Percentiles rank a stretch among this genome's conserved stretches.
Conservation (phyloP, 768 basidiomycete species). For the Kwoniella botswanensis region DNA sequence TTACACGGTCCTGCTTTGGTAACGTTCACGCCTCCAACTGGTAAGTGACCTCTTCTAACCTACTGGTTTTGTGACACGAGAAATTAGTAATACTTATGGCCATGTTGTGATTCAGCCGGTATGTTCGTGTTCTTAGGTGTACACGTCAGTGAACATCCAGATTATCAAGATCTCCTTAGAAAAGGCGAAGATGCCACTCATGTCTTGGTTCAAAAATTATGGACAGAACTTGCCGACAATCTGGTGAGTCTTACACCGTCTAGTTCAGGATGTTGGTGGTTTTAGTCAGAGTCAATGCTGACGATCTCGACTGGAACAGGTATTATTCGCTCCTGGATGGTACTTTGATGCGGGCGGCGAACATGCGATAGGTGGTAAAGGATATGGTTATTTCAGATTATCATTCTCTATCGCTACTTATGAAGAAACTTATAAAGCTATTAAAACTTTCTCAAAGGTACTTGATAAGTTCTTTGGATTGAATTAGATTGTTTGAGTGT, state of each 20-base stretch:
- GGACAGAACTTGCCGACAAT: conserved; percentile 62
- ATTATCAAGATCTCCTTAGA: conserved; percentile 51
- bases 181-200: conserved; percentile 55
- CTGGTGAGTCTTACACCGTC: conserved; percentile 31
- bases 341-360: conserved; percentile 57
- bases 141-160: conserved; percentile 67
- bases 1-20: conserved; percentile 61
- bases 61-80: neutral
- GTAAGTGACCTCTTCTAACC: conserved; percentile 23
- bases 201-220: conserved; percentile 66
- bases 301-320: conserved; percentile 40
- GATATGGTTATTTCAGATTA: conserved; percentile 57
- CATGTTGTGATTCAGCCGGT: conserved; percentile 61
- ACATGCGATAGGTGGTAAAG: conserved; percentile 49
- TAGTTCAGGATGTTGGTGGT: too few species aligned
- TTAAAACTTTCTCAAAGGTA: conserved; percentile 49
- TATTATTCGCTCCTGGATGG: conserved; percentile 70
- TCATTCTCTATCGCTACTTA: conserved; percentile 57
- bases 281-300: neutral
- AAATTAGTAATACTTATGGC: conserved; percentile 8
- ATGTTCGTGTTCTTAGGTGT: conserved; percentile 78
- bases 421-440: conserved; percentile 47
- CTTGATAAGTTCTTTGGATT: conserved; percentile 50
- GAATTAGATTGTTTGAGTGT: conserved; percentile 7
- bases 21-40: conserved; percentile 73